phyloP scores from a whole-genome alignment of 2,329 filamentous ascomycete genomes.

The Claviceps citrina region DNA sequence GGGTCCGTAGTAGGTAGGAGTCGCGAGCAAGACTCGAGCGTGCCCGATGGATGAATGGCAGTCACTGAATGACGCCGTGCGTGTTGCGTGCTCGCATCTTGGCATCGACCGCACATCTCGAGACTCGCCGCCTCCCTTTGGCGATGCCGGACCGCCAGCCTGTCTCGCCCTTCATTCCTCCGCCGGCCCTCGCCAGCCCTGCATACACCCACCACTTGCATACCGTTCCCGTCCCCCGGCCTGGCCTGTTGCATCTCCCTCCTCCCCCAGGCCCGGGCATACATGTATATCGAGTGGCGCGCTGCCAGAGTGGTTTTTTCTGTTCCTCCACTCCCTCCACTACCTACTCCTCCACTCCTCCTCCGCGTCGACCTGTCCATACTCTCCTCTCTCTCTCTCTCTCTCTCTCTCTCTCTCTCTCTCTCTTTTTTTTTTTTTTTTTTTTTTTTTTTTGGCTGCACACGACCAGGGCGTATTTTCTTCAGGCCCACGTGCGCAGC shows the following conservation, averaged over 20 bases:
- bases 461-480: too few species aligned
- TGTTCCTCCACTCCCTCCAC: background rate
- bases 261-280: background rate
- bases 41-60: too few species aligned
- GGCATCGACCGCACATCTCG: background rate
- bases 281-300: constrained; percentile 3
- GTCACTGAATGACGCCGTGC: too few species aligned
- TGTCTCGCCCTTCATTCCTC: constrained; percentile 25
- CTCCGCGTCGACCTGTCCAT: too few species aligned
- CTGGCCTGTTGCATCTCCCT: background rate
- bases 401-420: too few species aligned
- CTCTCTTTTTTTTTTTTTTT: too few species aligned
- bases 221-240: constrained; percentile 9
- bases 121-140: constrained; percentile 5
- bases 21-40: background rate
- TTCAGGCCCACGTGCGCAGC: constrained; percentile 1
- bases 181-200: too few species aligned
- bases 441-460: too few species aligned
- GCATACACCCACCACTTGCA: too few species aligned
- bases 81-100: too few species aligned
- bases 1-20: background rate
- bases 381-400: too few species aligned
- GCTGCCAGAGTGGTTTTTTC: background rate
- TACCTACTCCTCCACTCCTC: too few species aligned
- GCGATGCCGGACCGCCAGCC: constrained; percentile 6